Conservation (phyloP, 129 eudicot genomes). For the Arctium minus region DNA sequence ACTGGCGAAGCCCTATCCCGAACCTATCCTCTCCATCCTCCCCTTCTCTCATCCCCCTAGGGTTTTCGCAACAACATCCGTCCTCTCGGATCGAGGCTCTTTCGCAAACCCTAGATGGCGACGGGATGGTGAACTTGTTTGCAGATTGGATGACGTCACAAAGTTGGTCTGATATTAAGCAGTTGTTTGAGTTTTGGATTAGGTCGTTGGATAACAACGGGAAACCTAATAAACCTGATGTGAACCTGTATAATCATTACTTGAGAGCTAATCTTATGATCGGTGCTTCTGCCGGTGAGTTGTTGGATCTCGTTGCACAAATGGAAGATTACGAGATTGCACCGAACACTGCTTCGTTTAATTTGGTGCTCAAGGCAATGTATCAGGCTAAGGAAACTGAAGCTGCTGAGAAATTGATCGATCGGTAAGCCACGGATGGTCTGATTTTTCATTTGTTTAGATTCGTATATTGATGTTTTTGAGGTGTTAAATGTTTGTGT, state of each 20-base stretch:
- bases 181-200: slow-evolving; percentile 67
- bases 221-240: slow-evolving; percentile 72
- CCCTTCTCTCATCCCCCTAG: slow-evolving; percentile 33
- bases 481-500: neutral
- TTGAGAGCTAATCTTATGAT: slow-evolving; percentile 74
- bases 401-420: slow-evolving; percentile 58
- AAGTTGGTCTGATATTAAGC: slow-evolving; percentile 55
- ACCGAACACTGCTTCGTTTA: slow-evolving; percentile 74
- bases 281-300: slow-evolving; percentile 45
- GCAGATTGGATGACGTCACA: slow-evolving; percentile 65
- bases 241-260: slow-evolving; percentile 59
- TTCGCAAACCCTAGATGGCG: slow-evolving; percentile 40
- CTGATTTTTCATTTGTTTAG: neutral
- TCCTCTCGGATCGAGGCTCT: slow-evolving; percentile 29
- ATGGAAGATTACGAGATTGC: slow-evolving; percentile 50
- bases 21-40: slow-evolving; percentile 15
- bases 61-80: slow-evolving; percentile 18
- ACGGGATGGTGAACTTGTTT: slow-evolving; percentile 41
- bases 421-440: slow-evolving; percentile 39
- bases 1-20: slow-evolving; percentile 60
- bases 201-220: slow-evolving; percentile 58
- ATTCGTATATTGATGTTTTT: neutral
- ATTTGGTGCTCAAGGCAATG: slow-evolving; percentile 77
- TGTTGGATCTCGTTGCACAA: slow-evolving; percentile 52
- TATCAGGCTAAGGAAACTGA: slow-evolving; percentile 24